Evolutionary conservation across 2,329 filamentous ascomycete species (phyloP).

Genomic region (Pestalotiopsis fici): DNA sequence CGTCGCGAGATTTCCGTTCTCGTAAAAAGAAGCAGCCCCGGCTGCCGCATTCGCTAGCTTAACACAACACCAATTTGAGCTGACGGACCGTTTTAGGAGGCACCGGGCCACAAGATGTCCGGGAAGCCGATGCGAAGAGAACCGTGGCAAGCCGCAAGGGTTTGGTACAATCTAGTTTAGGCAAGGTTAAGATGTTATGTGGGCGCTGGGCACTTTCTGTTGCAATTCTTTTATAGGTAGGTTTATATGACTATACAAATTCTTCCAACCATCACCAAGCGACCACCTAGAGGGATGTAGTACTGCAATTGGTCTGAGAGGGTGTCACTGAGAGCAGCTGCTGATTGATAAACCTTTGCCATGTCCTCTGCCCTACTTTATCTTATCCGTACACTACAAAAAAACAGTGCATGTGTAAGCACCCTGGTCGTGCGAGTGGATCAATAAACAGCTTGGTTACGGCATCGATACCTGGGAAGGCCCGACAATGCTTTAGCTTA

Average conservation of each 20-base stretch:
- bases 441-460: slow-evolving; percentile 6
- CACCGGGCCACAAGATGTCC: neutral
- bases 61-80: neutral
- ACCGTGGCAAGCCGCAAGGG: neutral
- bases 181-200: too few species aligned
- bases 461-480: slow-evolving; percentile 4
- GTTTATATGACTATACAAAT: too few species aligned
- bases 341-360: too few species aligned
- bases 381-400: too few species aligned
- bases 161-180: neutral
- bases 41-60: neutral
- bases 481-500: slow-evolving; percentile 3
- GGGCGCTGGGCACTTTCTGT: too few species aligned
- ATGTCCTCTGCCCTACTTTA: too few species aligned
- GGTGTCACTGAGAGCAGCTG: too few species aligned
- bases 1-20: neutral
- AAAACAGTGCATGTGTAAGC: neutral
- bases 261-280: too few species aligned
- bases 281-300: too few species aligned
- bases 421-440: neutral
- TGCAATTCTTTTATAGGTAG: too few species aligned
- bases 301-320: too few species aligned
- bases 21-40: neutral
- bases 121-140: neutral
- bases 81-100: neutral